Base-by-base conservation (phyloP, 108 stramenopile genomes). In the Asterionellopsis glacialis region DNA sequence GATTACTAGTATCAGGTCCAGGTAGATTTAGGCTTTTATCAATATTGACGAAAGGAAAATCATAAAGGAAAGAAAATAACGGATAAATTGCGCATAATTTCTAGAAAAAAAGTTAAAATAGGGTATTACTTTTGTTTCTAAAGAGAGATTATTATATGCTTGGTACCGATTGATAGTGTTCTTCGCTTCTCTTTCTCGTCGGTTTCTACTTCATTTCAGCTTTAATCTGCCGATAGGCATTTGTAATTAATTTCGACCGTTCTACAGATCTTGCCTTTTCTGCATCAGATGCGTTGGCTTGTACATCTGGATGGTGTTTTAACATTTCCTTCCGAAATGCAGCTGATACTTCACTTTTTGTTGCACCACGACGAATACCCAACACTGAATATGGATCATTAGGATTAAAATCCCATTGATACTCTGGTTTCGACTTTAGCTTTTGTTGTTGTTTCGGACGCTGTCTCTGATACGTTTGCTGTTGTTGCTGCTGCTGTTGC, bases 261-360 rank as follows among this genome's bases (percentile, higher is more conserved):
- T 91, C 90, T 2, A 66, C 69, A 11, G 75, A 63, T 50, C 80
- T 77, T 59, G 41, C 62, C 55, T 85, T 87, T 42, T 85, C 79
- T 15, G 80, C 71, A 18, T 87, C 86, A 10, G 80, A 61, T 11
- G 77, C 80, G 40, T 77, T 72, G 41, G 79, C 61, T 60, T 79
- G 81, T n/a, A 63, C 61, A 51, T 88, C 90, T 10, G 90, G 90
- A 55, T 91, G 90, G 60, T 87, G 70, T 55, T 87, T 80, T 40
- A 90, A 52, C 89, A 90, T 90, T 67, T 87, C 80, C 59, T 74
- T 69, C 23, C 90, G 82, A 74, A 88, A 91, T 5, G 90, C 90
- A 47, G 80, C 80, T 3, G 84, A 83, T 23, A 88, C 82, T 57
- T 92, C 81, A 26, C 67, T 59, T 39, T 85, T 82, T 1, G 87